A percentile compares a stretch with the other conserved stretches of the same genome.
These are phyloP conservation scores for Dryas octopetala DNA, from an alignment of 306 rosid genomes.

Conservation along the genomic window DNA sequence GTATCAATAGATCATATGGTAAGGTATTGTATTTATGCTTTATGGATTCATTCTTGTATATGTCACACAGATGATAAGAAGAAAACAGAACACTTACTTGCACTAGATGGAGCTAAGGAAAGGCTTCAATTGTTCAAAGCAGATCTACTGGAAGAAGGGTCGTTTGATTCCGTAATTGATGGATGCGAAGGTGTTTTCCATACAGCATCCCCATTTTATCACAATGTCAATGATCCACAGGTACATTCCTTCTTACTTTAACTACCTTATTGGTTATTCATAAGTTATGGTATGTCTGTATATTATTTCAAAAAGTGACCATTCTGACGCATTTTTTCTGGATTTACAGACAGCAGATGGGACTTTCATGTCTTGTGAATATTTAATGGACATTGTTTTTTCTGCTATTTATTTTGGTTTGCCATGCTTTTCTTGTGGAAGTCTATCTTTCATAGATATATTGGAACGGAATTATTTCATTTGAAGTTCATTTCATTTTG, in stretches of 20 bases:
- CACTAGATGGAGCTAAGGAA: constrained; percentile 39
- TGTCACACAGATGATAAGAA: constrained; percentile 23
- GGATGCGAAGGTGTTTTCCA: constrained; percentile 41
- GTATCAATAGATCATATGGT: not conserved
- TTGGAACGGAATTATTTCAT: not conserved
- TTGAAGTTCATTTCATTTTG: not conserved
- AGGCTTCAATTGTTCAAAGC: constrained; percentile 36
- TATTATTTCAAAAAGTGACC: not conserved
- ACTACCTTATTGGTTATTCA: not conserved
- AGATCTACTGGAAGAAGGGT: constrained; percentile 29
- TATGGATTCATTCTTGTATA: not conserved
- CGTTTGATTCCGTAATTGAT: constrained; percentile 29
- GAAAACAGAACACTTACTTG: constrained; percentile 32
- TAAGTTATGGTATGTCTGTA: not conserved
- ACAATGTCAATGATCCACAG: constrained; percentile 23
- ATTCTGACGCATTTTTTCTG: not conserved
- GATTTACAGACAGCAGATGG: not conserved
- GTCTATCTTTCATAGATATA: not conserved
- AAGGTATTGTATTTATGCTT: not conserved
- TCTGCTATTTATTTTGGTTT: not conserved
- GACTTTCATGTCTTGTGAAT: not conserved
- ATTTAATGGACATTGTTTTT: not conserved
- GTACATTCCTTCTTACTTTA: constrained; percentile 10
- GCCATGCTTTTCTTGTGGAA: not conserved
- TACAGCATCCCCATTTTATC: constrained; percentile 33